Percentiles rank a stretch among this genome's conserved stretches.
Conservation (phyloP, 2,329 filamentous ascomycete genomes). For the Colletotrichum sojae region DNA sequence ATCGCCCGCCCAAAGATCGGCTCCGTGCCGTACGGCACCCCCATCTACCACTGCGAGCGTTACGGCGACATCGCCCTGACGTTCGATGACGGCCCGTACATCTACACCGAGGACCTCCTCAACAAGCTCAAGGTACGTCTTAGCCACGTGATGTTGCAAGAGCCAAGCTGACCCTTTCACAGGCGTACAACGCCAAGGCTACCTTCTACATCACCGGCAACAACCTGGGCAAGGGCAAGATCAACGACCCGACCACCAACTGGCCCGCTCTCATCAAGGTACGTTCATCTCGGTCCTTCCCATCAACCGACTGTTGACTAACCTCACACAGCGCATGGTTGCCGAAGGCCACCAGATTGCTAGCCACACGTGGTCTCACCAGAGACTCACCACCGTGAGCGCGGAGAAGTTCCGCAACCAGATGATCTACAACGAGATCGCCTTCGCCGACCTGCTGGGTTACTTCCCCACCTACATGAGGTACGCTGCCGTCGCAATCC, state of each 20-base stretch:
- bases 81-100: conserved; percentile 63
- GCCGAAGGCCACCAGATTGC: conserved; percentile 72
- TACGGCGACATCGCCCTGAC: conserved; percentile 67
- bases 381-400: conserved; percentile 38
- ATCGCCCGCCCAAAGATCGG: conserved; percentile 68
- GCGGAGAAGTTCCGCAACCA: conserved; percentile 55
- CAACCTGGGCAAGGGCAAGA: conserved; percentile 58
- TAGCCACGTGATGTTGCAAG: not conserved
- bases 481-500: not conserved
- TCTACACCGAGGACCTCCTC: conserved; percentile 59
- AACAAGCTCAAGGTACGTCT: conserved; percentile 57
- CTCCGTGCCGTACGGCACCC: conserved; percentile 67
- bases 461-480: conserved; percentile 69
- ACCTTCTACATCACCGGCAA: conserved; percentile 73
- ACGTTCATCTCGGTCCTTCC: conserved; percentile 38
- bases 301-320: conserved; percentile 1
- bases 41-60: conserved; percentile 69
- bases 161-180: not conserved
- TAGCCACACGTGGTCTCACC: conserved; percentile 69
- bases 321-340: conserved; percentile 58
- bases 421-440: conserved; percentile 69
- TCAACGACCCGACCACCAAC: conserved; percentile 61
- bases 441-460: conserved; percentile 68
- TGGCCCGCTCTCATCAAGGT: conserved; percentile 57
- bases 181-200: conserved; percentile 71